Conservation (phyloP, 1,284 basidiomycete genomes). For the Wallemia mellicola region DNA sequence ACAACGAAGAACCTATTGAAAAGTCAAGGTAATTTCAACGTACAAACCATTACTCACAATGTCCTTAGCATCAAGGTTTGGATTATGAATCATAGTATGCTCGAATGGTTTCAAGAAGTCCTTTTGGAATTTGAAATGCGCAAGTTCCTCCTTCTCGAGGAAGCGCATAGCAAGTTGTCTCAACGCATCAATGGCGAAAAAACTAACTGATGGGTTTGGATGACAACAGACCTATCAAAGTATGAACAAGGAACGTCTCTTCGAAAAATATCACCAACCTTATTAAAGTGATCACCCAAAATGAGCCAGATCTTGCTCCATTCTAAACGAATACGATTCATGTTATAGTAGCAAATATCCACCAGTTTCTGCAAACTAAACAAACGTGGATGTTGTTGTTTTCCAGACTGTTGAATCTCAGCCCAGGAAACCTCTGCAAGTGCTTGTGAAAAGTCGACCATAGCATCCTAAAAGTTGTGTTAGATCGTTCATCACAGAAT, state of each 20-base stretch:
- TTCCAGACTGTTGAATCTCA: slow-evolving; percentile 87
- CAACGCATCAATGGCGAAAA: slow-evolving; percentile 91
- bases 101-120: slow-evolving; percentile 97
- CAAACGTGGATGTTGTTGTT: slow-evolving; percentile 69
- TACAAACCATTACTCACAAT: slow-evolving; percentile 46
- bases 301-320: slow-evolving; percentile 98
- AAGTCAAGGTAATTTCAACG: not conserved
- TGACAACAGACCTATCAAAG: slow-evolving; percentile 66
- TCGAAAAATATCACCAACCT: slow-evolving; percentile 23
- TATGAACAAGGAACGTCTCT: not conserved
- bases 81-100: slow-evolving; percentile 88
- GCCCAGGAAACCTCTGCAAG: slow-evolving; percentile 96
- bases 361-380: slow-evolving; percentile 97
- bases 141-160: slow-evolving; percentile 89
- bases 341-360: slow-evolving; percentile 99
- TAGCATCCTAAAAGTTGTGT: no score
- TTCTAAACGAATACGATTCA: slow-evolving; percentile 90
- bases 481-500: no score
- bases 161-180: slow-evolving; percentile 96
- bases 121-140: slow-evolving; percentile 98
- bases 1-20: slow-evolving; percentile 58
- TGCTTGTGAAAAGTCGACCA: slow-evolving; percentile 90
- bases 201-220: slow-evolving; percentile 82
- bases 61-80: slow-evolving; percentile 78
- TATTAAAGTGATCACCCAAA: slow-evolving; percentile 94